These are phyloP conservation scores for Heliamphora exappendiculata DNA, from an alignment of 148 eudicot genomes.

Conservation along the genomic window DNA sequence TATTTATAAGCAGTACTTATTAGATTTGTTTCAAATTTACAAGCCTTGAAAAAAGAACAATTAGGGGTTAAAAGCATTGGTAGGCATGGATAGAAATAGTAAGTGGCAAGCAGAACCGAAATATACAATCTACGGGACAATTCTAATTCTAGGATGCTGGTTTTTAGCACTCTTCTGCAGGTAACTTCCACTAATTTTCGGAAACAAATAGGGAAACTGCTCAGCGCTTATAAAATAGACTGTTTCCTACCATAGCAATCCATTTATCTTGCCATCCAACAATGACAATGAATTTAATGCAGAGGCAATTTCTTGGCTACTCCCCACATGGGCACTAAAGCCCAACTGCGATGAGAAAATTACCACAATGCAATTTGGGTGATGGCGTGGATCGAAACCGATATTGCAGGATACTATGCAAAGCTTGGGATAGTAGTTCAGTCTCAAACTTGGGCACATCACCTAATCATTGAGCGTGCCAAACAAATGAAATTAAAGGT, in stretches of 20 bases:
- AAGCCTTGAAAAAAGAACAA: neutral
- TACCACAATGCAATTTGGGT: slow-evolving; percentile 2
- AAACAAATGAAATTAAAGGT: neutral
- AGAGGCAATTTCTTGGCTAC: neutral
- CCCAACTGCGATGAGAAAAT: neutral
- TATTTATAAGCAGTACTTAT: neutral
- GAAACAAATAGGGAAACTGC: neutral
- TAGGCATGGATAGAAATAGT: too few species aligned
- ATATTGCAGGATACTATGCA: neutral
- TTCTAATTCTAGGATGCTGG: neutral
- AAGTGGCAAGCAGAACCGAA: too few species aligned
- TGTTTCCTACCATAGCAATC: neutral
- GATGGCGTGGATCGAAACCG: neutral
- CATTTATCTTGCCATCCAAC: neutral
- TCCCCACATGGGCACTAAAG: neutral
- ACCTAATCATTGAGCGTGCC: neutral
- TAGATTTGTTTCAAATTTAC: neutral
- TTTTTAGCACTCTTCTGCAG: neutral
- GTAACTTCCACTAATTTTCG: neutral
- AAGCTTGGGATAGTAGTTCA: neutral
- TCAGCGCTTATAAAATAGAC: neutral
- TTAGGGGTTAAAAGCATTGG: too few species aligned
- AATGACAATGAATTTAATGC: neutral
- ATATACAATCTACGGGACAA: too few species aligned
- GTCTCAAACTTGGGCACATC: neutral